phyloP scores from a whole-genome alignment of 2,329 filamentous ascomycete species.

The Fusarium piperis region DNA sequence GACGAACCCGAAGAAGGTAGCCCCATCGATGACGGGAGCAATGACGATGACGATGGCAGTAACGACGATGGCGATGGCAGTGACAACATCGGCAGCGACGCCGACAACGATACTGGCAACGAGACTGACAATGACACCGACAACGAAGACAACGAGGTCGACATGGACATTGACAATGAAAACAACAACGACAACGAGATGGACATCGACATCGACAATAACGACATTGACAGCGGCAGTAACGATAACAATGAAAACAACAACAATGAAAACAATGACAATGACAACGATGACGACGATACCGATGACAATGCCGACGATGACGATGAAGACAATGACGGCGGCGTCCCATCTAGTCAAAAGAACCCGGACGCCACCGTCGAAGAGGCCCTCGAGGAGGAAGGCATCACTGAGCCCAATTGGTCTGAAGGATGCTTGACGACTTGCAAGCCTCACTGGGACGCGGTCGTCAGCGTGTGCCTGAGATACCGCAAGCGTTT shows the following conservation, averaged over 20 bases:
- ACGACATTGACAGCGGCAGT: not conserved
- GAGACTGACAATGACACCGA: not conserved
- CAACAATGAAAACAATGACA: not conserved
- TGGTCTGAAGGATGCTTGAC: not conserved
- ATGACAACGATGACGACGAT: not conserved
- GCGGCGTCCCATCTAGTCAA: rapidly evolving
- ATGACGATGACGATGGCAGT: not conserved
- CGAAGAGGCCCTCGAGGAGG: not conserved
- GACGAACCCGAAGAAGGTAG: not conserved
- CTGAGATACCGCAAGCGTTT: not conserved
- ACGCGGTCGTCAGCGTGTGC: rapidly evolving
- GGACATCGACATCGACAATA: too few species aligned
- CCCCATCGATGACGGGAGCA: not conserved
- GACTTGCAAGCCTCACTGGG: slow-evolving; percentile 7
- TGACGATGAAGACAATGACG: not conserved
- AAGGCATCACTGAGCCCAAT: not conserved
- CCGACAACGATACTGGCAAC: not conserved
- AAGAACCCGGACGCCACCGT: not conserved
- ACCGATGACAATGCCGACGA: not conserved
- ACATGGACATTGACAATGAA: not conserved
- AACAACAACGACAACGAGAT: not conserved
- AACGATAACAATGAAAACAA: too few species aligned
- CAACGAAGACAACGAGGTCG: not conserved
- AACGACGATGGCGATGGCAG: not conserved
- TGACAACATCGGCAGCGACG: not conserved